A percentile compares a stretch with the other conserved stretches of the same genome.
Evolutionary conservation across 768 basidiomycete genomes (phyloP).

Genomic region (Amanita molliuscula): DNA sequence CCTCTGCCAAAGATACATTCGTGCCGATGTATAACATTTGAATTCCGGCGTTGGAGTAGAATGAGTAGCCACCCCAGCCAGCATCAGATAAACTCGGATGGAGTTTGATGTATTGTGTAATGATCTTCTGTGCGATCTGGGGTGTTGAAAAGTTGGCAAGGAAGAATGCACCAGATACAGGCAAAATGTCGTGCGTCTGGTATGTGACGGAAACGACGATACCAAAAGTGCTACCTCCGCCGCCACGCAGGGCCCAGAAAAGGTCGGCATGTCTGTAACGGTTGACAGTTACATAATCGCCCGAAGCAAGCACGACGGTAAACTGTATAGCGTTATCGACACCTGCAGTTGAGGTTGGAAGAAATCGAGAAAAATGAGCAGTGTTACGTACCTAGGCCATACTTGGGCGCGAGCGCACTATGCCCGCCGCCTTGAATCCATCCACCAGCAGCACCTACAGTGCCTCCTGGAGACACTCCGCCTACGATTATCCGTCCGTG

Average conservation of each 20-base stretch:
- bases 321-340: constrained; percentile 40
- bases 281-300: constrained; percentile 29
- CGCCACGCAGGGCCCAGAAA: constrained; percentile 27
- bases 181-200: constrained; percentile 26
- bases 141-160: background rate
- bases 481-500: constrained; percentile 35
- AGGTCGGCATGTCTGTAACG: constrained; percentile 30
- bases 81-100: background rate
- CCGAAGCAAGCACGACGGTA: constrained; percentile 30
- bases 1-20: background rate
- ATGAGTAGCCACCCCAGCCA: constrained; percentile 7
- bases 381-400: background rate
- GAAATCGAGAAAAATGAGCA: background rate
- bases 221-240: constrained; percentile 30
- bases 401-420: background rate
- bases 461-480: constrained; percentile 24
- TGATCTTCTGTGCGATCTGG: background rate
- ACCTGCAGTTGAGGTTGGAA: constrained; percentile 17
- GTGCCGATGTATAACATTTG: background rate
- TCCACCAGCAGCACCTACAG: constrained; percentile 37
- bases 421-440: constrained; percentile 36
- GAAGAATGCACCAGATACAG: constrained; percentile 17
- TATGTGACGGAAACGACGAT: constrained; percentile 38
- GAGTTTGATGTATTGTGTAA: background rate
- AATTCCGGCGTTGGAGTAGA: constrained; percentile 3